Evolutionary conservation across 2,329 filamentous ascomycete species (phyloP), one percentile per base, ranked within the genome.

Genomic region (Sphaceloma murrayae): DNA sequence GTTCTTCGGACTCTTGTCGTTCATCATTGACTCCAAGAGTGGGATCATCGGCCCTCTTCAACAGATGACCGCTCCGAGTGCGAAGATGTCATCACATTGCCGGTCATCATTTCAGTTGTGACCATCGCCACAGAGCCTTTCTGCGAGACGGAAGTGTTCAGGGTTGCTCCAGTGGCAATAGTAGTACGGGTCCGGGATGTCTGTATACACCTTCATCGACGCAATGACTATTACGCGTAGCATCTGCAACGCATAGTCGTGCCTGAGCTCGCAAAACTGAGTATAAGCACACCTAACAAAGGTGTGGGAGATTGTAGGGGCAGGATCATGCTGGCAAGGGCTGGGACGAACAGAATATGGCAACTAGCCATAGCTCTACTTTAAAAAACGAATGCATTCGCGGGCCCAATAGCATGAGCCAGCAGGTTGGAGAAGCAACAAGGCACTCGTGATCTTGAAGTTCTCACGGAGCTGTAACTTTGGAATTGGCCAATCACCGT

Each of bases 1-100:
- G 33, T 51, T 55, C 47, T 27, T 58, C 33, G 6, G 46, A 17
- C 31, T 34, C 9, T 55, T 74, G 6, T 67, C 67, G 2, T 67
- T 67, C 33, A 63, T 75, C 11, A 53, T 78, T 8, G 74, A 78
- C 57, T 77, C 74, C 56, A 75, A n/a, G n/a, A n/a, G n/a, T n/a
- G n/a, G n/a, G n/a, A n/a, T n/a, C n/a, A n/a, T n/a, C n/a, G n/a
- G n/a, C n/a, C n/a, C n/a, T n/a, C n/a, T n/a, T n/a, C n/a, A n/a
- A n/a, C n/a, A n/a, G n/a, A n/a, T n/a, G n/a, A n/a, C n/a, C n/a
- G n/a, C n/a, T n/a, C n/a, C 43, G 1, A 73, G 73, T 0, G 59
- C 65, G 3, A 73, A 59, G 17, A 73, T 80, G 0, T 77, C 75
- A 59, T 79, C 11, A 67, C 81, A 59, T 57, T 82, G 4, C 77